Evolutionary conservation across 169 alveolate species (phyloP).

Genomic region (Cryptosporidium ryanae): DNA sequence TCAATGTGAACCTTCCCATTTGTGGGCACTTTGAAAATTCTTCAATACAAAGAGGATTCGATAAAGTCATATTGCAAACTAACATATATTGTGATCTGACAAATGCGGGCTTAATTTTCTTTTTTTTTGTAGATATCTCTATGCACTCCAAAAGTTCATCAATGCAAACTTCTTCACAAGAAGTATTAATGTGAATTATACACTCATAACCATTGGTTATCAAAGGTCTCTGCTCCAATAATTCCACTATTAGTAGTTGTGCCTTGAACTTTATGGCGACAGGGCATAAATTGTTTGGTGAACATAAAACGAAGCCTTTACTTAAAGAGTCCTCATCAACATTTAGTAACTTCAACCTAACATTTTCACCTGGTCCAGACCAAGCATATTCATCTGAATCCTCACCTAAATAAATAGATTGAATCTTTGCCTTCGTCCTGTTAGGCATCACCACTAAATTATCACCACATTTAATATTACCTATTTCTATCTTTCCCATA

Average conservation of each 20-base stretch:
- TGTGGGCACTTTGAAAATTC: slow-evolving; percentile 88
- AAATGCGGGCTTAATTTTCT: slow-evolving; percentile 86
- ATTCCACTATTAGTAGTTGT: slow-evolving; percentile 89
- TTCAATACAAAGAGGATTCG: slow-evolving; percentile 91
- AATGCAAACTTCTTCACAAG: slow-evolving; percentile 87
- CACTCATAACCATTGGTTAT: slow-evolving; percentile 95
- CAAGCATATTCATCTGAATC: slow-evolving; percentile 90
- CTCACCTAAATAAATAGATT: slow-evolving; percentile 81
- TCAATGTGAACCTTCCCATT: slow-evolving; percentile 95
- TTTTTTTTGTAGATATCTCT: slow-evolving; percentile 83
- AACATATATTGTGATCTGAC: slow-evolving; percentile 84
- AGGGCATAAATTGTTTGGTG: slow-evolving; percentile 90
- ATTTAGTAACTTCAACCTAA: slow-evolving; percentile 87
- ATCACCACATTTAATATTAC: slow-evolving; percentile 83
- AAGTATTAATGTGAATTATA: slow-evolving; percentile 89
- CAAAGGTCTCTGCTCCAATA: slow-evolving; percentile 92
- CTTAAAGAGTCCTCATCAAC: slow-evolving; percentile 92
- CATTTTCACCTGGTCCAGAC: slow-evolving; percentile 93
- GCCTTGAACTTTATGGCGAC: slow-evolving; percentile 92
- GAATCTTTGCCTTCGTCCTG: slow-evolving; percentile 86
- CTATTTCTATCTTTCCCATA: slow-evolving; percentile 92
- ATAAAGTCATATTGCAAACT: slow-evolving; percentile 77
- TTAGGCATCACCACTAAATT: slow-evolving; percentile 90
- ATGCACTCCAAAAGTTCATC: slow-evolving; percentile 81
- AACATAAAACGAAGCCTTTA: slow-evolving; percentile 96